Base-by-base conservation (phyloP, 768 basidiomycete genomes). In the Pisolithus sp. region DNA sequence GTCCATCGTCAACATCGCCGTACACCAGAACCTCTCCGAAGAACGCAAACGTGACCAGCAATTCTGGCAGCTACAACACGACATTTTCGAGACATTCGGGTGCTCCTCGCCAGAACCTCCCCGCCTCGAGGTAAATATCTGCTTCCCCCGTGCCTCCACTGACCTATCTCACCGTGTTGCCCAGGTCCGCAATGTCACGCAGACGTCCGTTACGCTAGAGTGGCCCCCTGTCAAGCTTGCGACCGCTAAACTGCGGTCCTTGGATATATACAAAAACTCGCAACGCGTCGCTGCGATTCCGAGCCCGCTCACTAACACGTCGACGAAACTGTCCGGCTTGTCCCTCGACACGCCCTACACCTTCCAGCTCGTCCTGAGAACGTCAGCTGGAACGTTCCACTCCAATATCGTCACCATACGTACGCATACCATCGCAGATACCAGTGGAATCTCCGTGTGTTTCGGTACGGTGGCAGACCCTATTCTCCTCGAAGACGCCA, bases 1-100 rank as follows among this genome's bases (percentile, higher is more conserved):
- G 5, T 96, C 93, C 18, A 97, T 99, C 58, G 91, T 99, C 59
- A 96, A 93, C 66, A 98, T 98, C 68, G 84, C 93, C 2, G 94
- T 98, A 13, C 81, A 90, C 62, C 86, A 93, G 57, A 96, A 99
- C 64, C 69, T 81, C 30, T 64, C 75, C 0, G 93, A 95, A 60
- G 96, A 99, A 67, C 80, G 84, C 59, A 79, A 82, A 55, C 81
- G 92, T 54, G 85, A 92, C 53, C 67, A 73, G 4, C 85, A 89
- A 37, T 98, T 99, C 67, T 87, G 84, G 86, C 68, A 76, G 2
- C 75, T 99, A 38, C 96, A 98, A 68, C 73, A 81, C 31, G 76
- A 84, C 20, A 96, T 99, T 46, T 62, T 92, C 31, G 70, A 82
- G 12, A 79, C 78, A 37, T 97, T 83, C 66, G 92, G 95, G 6